Evolutionary conservation across 495 filamentous ascomycete genomes (phyloP), one percentile per base, ranked within the genome.

Genomic region (Margaritispora aquatica): DNA sequence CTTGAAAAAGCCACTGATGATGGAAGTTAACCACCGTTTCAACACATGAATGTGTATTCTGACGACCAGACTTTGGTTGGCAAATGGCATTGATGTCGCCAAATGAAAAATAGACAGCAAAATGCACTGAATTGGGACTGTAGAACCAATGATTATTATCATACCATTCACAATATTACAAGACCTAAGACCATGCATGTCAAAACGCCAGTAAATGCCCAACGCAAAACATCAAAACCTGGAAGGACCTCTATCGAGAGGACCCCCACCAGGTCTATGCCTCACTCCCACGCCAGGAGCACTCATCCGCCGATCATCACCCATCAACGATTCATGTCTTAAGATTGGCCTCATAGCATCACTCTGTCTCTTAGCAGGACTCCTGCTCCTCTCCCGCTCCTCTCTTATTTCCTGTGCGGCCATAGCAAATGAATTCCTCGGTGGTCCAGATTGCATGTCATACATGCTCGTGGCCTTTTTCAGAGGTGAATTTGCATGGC

Each of bases 401-500:
- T 66, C 60, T 31, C 54, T 50, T 9, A 59, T 59, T 65, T 83
- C 80, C 7, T 76, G 63, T 8, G 71, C 69, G 5, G 80, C 80
- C 78, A 82, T 80, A 60, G 80, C 78, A 27, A 75, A 71, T 11
- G 73, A 74, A 66, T 80, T 82, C 52, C 75, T 72, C 17, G 80
- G 80, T n/a, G 74, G 73, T 23, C 26, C 61, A 51, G 63, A 64
- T 58, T 65, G 58, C 50, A 80, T 75, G 26, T 77, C 74, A 34
- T 73, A 71, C 56, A 79, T 67, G 68, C 74, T 79, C 26, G 73
- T 74, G 1, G 72, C 67, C 61, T 92, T 93, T 59, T 88, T 83
- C 26, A 95, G 73, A 13, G 90, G 90, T 11, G 88, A 92, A 54
- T 87, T 86, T n/a, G 85, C 82, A 69, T 95, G 88, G 1, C 82